Conservation (phyloP, 805 yeast genomes). For the Hanseniaspora pseudoguilliermondii region DNA sequence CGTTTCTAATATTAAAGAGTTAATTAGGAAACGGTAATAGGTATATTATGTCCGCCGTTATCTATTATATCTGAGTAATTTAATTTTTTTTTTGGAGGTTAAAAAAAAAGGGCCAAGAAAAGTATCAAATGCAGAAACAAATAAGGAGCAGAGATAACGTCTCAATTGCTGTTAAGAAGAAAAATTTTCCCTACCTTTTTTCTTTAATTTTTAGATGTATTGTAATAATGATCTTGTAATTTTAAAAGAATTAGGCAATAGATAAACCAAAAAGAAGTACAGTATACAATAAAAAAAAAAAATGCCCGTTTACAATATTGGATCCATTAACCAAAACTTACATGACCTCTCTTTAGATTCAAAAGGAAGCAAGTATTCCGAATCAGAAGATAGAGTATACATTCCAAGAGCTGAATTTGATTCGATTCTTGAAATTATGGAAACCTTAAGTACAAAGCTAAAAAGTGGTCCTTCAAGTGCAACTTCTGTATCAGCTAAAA, state of each 20-base stretch:
- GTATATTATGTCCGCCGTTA: not conserved
- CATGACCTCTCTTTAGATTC: not conserved
- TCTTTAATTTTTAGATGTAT: too few relatives aligned
- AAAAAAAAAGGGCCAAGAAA: not conserved
- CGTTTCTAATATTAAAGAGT: not conserved
- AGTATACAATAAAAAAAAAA: not conserved
- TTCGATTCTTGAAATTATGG: not conserved
- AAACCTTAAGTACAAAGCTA: not conserved
- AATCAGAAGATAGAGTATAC: not conserved
- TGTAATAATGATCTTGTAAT: too few relatives aligned
- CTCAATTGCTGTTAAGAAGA: too few relatives aligned
- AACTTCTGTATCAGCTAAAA: not conserved
- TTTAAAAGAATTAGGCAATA: too few relatives aligned
- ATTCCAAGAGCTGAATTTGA: conserved; percentile 1
- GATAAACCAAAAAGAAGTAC: too few relatives aligned
- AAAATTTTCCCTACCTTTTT: too few relatives aligned
- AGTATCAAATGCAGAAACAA: not conserved
- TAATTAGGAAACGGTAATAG: not conserved
- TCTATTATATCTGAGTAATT: not conserved
- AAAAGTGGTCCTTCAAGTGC: not conserved
- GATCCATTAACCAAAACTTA: not conserved
- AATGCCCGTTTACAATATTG: not conserved
- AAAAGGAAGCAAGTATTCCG: not conserved
- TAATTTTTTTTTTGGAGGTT: not conserved
- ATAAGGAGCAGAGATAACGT: not conserved